Evolutionary conservation across 2,329 filamentous ascomycete genomes (phyloP).

Genomic region (Bipolaris zeicola): DNA sequence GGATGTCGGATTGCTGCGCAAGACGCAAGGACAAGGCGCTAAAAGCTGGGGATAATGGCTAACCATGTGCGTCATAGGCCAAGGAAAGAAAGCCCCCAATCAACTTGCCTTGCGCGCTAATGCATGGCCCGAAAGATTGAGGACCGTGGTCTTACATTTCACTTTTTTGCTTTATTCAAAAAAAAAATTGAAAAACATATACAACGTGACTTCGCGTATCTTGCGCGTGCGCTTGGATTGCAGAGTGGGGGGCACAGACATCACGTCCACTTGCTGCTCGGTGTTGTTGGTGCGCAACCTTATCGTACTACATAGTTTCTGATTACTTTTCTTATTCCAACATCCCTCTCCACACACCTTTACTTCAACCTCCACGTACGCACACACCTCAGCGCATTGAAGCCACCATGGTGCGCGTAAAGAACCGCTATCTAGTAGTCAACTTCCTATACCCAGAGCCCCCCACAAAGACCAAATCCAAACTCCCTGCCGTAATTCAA

Average conservation of each 20-base stretch:
- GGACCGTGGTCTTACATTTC: neutral
- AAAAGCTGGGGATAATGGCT: slow-evolving; percentile 35
- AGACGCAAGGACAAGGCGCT: slow-evolving; percentile 9
- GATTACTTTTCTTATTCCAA: neutral
- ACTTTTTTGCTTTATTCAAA: neutral
- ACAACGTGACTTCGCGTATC: slow-evolving; percentile 3
- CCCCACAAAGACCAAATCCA: slow-evolving; percentile 38
- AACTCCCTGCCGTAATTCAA: slow-evolving; percentile 66
- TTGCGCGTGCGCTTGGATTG: slow-evolving; percentile 1
- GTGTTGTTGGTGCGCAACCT: too few relatives aligned
- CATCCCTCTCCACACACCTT: neutral
- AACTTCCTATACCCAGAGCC: slow-evolving; percentile 85
- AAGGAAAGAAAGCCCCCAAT: slow-evolving; percentile 8
- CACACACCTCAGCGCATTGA: neutral
- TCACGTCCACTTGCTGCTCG: neutral
- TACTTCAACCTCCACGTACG: neutral
- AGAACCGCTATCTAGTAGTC: slow-evolving; percentile 93
- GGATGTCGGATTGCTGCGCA: neutral
- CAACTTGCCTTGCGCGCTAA: slow-evolving; percentile 9
- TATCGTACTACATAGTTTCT: neutral
- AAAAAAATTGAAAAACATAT: too few relatives aligned
- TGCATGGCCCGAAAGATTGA: slow-evolving; percentile 3
- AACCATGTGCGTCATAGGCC: slow-evolving; percentile 33
- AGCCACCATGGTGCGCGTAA: slow-evolving; percentile 83
- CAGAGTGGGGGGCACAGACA: neutral